Base-by-base conservation (phyloP, 306 rosid genomes). In the Hylodesmum podocarpum region DNA sequence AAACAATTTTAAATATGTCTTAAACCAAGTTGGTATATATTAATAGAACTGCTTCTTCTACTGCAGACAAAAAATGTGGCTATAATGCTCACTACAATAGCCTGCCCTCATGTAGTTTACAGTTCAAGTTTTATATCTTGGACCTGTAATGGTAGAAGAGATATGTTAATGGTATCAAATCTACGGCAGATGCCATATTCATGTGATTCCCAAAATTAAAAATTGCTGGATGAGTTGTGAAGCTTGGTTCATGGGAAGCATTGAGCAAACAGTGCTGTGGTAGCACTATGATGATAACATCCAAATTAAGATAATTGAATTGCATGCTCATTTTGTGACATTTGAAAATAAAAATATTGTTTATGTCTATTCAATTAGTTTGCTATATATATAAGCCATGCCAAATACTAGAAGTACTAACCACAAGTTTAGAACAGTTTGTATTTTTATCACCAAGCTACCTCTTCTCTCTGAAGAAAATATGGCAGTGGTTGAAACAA, bases 191-290 rank as follows among this genome's bases (percentile, higher is more conserved):
- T 33, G 43, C 33, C 29, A 70, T n/a, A 5, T 14, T 54, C 63
- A 69, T 34, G 62, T 58, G 14, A 37, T 50, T 21, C 5, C n/a
- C 29, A 53, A 53, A 53, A 53, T 53, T 3, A 21, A 53, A 53
- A 53, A 22, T 53, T 53, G 61, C 24, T 19, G 39, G 9, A 54
- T 62, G 72, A 71, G 66, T 43, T 50, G 62, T 25, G 49, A 79
- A 21, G 78, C 59, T 61, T 63, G 59, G 50, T 16, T 55, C 4
- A 27, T 28, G 12, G 82, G 77, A 76, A 62, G 64, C 80, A 80
- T 28, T 67, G 54, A 57, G 49, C 34, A 67, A 46, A 47, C 66
- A 47, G 12, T 34, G 36, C 25, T 64, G 54, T 36, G 40, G 61
- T 19, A 47, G 41, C 36, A 6, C 11, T 43, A 40, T 3, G 29